phyloP scores from a whole-genome alignment of 306 rosid species.

The Medicago arabica region DNA sequence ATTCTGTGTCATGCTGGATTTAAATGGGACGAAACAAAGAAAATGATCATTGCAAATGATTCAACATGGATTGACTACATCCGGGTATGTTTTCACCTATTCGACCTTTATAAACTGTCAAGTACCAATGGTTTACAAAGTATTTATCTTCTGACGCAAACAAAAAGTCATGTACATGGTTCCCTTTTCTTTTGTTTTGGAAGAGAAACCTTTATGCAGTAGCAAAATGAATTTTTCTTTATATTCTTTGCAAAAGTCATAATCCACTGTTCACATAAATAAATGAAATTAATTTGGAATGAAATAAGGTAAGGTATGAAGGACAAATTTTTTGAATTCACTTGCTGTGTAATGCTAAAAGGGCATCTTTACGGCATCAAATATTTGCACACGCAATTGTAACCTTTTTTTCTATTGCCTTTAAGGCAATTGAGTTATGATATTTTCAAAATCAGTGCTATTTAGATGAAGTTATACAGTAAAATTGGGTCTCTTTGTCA shows the following conservation, averaged over 20 bases:
- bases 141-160: background rate
- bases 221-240: constrained; percentile 1
- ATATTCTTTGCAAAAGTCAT: constrained; percentile 26
- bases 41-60: constrained; percentile 54
- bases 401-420: background rate
- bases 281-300: constrained; percentile 3
- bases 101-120: background rate
- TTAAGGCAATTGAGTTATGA: constrained; percentile 14
- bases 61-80: constrained; percentile 61
- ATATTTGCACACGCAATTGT: constrained; percentile 14
- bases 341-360: constrained; percentile 5
- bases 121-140: background rate
- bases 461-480: background rate
- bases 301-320: background rate
- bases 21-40: constrained; percentile 61
- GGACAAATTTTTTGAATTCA: background rate
- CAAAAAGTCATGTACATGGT: constrained; percentile 5
- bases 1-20: constrained; percentile 56
- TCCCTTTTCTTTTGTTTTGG: background rate
- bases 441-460: constrained; percentile 6
- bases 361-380: constrained; percentile 6
- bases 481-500: background rate
- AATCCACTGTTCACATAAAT: background rate
- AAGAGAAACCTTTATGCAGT: constrained; percentile 3
- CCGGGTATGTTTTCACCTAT: constrained; percentile 49